Conservation (phyloP, 2,329 filamentous ascomycete species). For the Pezicula neosporulosa region DNA sequence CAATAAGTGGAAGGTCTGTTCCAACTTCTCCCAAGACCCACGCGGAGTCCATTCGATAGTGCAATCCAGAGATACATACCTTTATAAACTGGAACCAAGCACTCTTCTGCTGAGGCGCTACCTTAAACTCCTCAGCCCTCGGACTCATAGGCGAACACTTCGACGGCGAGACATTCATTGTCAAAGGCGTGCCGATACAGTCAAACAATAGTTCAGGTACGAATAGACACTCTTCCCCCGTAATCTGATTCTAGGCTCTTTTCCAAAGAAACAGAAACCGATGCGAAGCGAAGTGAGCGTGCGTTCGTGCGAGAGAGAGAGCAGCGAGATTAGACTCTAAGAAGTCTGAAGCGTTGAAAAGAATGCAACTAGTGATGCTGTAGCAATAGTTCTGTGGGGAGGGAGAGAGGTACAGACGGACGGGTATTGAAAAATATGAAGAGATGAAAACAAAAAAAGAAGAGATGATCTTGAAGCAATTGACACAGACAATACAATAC, state of each 20-base stretch:
- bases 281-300: not conserved
- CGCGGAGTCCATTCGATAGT: not conserved
- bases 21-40: too few species aligned
- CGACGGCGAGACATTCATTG: not conserved
- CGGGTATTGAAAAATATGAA: too few species aligned
- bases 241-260: not conserved
- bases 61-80: constrained; percentile 11
- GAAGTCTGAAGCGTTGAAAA: not conserved
- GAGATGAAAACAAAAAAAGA: not conserved
- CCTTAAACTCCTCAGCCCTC: constrained; percentile 15
- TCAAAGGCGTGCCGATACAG: not conserved
- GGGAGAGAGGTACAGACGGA: not conserved
- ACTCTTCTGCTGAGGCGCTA: constrained; percentile 20
- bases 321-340: too few species aligned
- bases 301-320: too few species aligned
- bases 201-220: not conserved
- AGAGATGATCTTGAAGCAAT: not conserved
- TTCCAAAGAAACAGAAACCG: not conserved
- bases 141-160: constrained; percentile 3
- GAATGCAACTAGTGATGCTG: not conserved
- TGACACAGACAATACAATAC: not conserved
- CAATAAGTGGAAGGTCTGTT: not conserved
- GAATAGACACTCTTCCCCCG: not conserved
- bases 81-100: constrained; percentile 28
- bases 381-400: not conserved